Base-by-base conservation (phyloP, 176 grass and related monocot genomes). In the Raddia distichophylla region DNA sequence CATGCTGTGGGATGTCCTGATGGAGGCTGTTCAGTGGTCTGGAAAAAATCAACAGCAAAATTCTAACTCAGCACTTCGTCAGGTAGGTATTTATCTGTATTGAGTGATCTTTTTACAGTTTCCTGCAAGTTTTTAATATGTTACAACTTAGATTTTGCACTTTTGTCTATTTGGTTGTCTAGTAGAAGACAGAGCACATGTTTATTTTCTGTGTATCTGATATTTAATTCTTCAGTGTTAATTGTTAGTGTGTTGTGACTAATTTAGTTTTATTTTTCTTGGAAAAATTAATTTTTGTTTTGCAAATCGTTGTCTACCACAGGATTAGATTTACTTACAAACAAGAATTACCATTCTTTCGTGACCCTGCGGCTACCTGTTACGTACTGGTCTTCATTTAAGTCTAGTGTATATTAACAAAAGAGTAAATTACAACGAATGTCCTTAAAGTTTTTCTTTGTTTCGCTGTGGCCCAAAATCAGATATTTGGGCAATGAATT, bases 11-110 rank as follows among this genome's bases (percentile, higher is more conserved):
- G 95, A 98, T 69, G 95, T 98, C 18, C 65, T 98, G 64, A 98
- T 98, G 95, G 95, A 97, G 57, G 90, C 95, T 86, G 86, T 95
- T 84, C 92, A 95, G 88, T 98, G 95, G 95, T 98, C 95, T 93
- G 95, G 95, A 56, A 98, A 98, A 77, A 98, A 98, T 60, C 95
- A 98, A 82, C 95, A 98, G 83, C 95, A 98, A 75, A 98, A 98
- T 82, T 90, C 95, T 61, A 98, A 98, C 84, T 61, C 93, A 81
- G 95, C 92, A 32, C 92, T 98, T 86, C 84, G 90, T 42, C 94
- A 97, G 85, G 94, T 97, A 88, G 87, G 73, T 46, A 14, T 58
- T 66, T 84, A 47, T 37, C 12, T n/a, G 16, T 67, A 17, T 59
- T 59, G 5, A 10, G 33, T 16, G 46, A 9, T 16, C 71, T 42